Evolutionary conservation across 805 yeast genomes (phyloP).

Genomic region (Jamesozyma jinghongensis): DNA sequence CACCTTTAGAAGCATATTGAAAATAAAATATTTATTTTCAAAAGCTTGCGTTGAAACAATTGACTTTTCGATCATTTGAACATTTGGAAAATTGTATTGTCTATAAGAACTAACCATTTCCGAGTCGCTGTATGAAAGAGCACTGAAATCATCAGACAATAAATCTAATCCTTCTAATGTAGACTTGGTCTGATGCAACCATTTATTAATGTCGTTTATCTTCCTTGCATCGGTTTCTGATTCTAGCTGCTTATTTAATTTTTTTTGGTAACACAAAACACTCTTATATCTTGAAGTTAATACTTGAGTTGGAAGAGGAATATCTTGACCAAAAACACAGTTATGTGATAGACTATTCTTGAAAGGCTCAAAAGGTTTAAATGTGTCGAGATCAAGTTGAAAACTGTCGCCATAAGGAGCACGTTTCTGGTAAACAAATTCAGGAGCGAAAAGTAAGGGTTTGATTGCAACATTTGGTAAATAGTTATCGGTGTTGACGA

Average conservation of each 20-base stretch:
- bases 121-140: constrained; percentile 6
- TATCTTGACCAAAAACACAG: constrained; percentile 38
- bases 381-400: constrained; percentile 33
- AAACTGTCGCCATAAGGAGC: constrained; percentile 40
- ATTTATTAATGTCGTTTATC: constrained; percentile 10
- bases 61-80: constrained; percentile 17
- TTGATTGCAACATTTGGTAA: constrained; percentile 39
- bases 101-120: constrained; percentile 1
- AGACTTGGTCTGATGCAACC: constrained; percentile 8
- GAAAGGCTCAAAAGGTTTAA: constrained; percentile 36
- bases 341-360: constrained; percentile 50
- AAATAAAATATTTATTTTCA: constrained; percentile 60
- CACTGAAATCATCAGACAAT: constrained; percentile 17
- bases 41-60: constrained; percentile 4
- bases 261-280: constrained; percentile 35
- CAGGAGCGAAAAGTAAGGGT: constrained; percentile 61
- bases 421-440: constrained; percentile 60
- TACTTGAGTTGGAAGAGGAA: constrained; percentile 14
- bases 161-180: constrained; percentile 13
- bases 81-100: constrained; percentile 3
- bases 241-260: constrained; percentile 34
- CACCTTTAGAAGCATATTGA: constrained; percentile 72
- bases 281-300: constrained; percentile 16
- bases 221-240: constrained; percentile 14
- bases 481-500: constrained; percentile 31